Conservation (phyloP, 148 eudicot species). For the Camellia sinensis region DNA sequence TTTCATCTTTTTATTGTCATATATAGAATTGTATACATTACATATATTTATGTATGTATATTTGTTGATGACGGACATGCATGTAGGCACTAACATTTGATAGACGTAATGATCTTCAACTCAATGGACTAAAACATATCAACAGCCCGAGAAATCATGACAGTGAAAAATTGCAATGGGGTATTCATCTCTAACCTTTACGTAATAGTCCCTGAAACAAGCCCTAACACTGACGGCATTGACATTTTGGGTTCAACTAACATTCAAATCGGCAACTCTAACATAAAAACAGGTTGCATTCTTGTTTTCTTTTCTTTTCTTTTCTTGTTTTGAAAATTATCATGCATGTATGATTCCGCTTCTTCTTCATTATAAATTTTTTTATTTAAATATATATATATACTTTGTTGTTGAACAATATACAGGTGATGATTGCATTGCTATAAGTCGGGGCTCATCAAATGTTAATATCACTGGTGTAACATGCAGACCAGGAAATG, state of each 20-base stretch:
- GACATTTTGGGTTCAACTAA: slow-evolving; percentile 32
- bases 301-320: background rate
- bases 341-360: background rate
- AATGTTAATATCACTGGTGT: slow-evolving; percentile 34
- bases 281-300: slow-evolving; percentile 36
- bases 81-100: slow-evolving; percentile 41
- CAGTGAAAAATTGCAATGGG: slow-evolving; percentile 25
- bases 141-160: slow-evolving; percentile 50
- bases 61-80: background rate
- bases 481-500: slow-evolving; percentile 54
- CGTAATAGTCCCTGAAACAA: slow-evolving; percentile 36
- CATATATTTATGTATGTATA: background rate
- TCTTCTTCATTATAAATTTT: too few species aligned
- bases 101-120: slow-evolving; percentile 33
- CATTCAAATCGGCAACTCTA: slow-evolving; percentile 26
- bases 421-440: slow-evolving; percentile 53
- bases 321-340: background rate
- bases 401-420: too few species aligned
- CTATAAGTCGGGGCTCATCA: slow-evolving; percentile 40
- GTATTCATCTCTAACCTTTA: slow-evolving; percentile 32
- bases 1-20: background rate
- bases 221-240: slow-evolving; percentile 56
- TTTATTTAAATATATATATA: background rate
- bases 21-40: background rate
- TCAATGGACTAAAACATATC: slow-evolving; percentile 42